Evolutionary conservation across 2,329 filamentous ascomycete species (phyloP), one percentile per base, ranked within the genome.

Genomic region (Stenocarpella maydis): DNA sequence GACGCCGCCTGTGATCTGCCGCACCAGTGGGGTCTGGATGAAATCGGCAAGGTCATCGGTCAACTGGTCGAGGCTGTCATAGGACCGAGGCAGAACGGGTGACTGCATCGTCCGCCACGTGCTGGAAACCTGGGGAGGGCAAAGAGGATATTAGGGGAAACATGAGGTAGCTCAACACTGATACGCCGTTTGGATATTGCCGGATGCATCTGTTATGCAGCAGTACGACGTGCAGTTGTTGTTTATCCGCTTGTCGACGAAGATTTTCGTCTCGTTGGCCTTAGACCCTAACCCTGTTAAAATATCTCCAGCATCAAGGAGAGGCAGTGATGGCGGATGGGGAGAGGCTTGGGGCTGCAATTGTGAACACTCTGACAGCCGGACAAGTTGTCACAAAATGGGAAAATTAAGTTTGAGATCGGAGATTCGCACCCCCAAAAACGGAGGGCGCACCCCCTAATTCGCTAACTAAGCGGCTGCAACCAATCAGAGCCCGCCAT

Each of bases 1-100:
- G 37, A 79, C 75, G n/a, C 75, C 77, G 3, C 77, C 77, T 1
- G 76, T 77, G 39, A 79, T 75, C 37, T 79, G 77, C 8, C 73
- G 75, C 14, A 78, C 72, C 15, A 79, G 68, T 5, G 77, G 72
- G 8, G 76, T 73, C 5, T 69, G 49, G n/a, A 77, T 69, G 37
- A 79, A 77, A 1, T 65, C 45, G 7, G 65, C 67, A 0, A 79
- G 71, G 8, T 74, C 63, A 2, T 74, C 39, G 3, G 75, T 74
- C 53, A 78, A 77, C 49, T 45, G 60, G 19, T 72, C 70, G 37
- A 74, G 41, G 66, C 52, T 72, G 49, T 58, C 41, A 41, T 73
- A 74, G 10, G 69, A 68, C 17, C 21, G 17, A 21, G 63, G 63
- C 63, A 53, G 68, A 12, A 10, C 43, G 19, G 54, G 54, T 37